Conservation (phyloP, 768 basidiomycete genomes). For the Trametes coccinea region DNA sequence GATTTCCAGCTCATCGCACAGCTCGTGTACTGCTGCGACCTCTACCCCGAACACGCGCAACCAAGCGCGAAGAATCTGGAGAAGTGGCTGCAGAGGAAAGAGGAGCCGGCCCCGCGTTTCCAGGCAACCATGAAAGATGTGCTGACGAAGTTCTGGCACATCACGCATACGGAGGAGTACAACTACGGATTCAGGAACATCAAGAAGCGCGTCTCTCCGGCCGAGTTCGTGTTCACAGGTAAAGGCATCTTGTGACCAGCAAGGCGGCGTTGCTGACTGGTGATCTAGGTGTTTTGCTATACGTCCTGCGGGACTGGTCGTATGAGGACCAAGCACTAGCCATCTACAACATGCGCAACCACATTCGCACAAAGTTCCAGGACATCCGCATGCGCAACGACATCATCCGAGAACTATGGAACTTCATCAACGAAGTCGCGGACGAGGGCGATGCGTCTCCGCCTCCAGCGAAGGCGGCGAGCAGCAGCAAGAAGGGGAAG, state of each 20-base stretch:
- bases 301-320: conserved; percentile 45
- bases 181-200: conserved; percentile 54
- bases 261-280: neutral
- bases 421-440: conserved; percentile 44
- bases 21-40: conserved; percentile 66
- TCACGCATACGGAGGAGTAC: conserved; percentile 44
- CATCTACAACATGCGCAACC: conserved; percentile 55
- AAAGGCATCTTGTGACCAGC: neutral
- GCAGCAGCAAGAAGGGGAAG: conserved; percentile 19
- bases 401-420: conserved; percentile 61
- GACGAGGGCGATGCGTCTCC: conserved; percentile 11
- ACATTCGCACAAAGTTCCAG: conserved; percentile 53
- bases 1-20: conserved; percentile 76
- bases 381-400: conserved; percentile 66
- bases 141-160: conserved; percentile 53
- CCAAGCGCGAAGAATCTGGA: conserved; percentile 61
- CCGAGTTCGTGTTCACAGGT: conserved; percentile 85
- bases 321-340: conserved; percentile 52
- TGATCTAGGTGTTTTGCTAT: conserved; percentile 65
- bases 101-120: conserved; percentile 48
- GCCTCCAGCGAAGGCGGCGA: conserved; percentile 8
- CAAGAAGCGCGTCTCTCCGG: conserved; percentile 64
- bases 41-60: conserved; percentile 44
- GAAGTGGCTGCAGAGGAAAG: conserved; percentile 39
- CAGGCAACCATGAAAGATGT: conserved; percentile 53